Percentiles rank a stretch among this genome's conserved stretches.
Conservation (phyloP, 1,139 yeast genomes). For the Kluyveromyces sp. region DNA sequence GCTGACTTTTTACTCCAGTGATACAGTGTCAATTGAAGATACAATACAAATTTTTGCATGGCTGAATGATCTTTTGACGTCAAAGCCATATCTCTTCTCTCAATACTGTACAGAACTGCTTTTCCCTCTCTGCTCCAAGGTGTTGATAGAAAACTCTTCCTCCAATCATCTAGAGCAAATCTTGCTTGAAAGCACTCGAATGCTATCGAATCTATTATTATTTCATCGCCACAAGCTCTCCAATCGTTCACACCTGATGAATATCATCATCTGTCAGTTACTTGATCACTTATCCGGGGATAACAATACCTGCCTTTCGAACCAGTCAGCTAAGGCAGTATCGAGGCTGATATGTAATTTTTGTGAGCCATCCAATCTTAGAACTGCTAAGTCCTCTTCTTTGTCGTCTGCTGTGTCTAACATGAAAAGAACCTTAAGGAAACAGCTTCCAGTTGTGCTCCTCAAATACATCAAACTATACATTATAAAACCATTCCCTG, state of each 20-base stretch:
- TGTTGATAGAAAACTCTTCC: slow-evolving; percentile 1
- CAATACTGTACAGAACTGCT: slow-evolving; percentile 61
- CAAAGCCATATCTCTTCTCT: slow-evolving; percentile 52
- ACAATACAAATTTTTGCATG: slow-evolving; percentile 19
- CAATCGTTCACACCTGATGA: slow-evolving; percentile 65
- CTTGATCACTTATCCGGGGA: slow-evolving; percentile 41
- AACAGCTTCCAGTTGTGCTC: slow-evolving; percentile 55
- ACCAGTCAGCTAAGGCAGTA: slow-evolving; percentile 38
- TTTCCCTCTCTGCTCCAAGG: slow-evolving; percentile 30
- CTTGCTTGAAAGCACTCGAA: slow-evolving; percentile 38
- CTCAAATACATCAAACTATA: slow-evolving; percentile 48
- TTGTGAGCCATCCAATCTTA: slow-evolving; percentile 55
- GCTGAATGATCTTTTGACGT: slow-evolving; percentile 40
- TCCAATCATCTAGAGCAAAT: slow-evolving; percentile 19
- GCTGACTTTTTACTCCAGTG: slow-evolving; percentile 15
- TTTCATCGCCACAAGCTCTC: slow-evolving; percentile 65
- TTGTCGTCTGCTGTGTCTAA: slow-evolving; percentile 51
- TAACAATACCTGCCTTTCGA: slow-evolving; percentile 13
- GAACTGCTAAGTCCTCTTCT: slow-evolving; percentile 27
- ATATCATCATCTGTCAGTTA: slow-evolving; percentile 42
- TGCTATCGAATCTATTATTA: slow-evolving; percentile 50
- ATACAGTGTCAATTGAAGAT: neutral
- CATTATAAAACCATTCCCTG: slow-evolving; percentile 44
- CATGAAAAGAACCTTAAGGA: slow-evolving; percentile 55
- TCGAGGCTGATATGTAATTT: slow-evolving; percentile 58